Evolutionary conservation across 495 filamentous ascomycete species (phyloP).

Genomic region (Aspergillus sclerotioniger): DNA sequence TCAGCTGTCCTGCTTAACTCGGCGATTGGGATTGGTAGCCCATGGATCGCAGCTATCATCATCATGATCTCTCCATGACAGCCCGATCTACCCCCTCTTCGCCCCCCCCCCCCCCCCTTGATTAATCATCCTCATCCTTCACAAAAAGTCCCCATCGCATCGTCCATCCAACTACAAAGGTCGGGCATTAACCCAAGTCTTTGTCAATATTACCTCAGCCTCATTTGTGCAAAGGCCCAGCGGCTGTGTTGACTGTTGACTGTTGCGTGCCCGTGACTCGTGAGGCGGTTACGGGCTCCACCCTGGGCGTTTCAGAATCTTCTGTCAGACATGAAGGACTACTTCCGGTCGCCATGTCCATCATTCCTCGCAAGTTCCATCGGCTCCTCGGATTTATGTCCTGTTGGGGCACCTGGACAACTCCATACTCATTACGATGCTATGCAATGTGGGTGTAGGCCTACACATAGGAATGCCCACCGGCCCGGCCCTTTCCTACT

Average conservation of each 20-base stretch:
- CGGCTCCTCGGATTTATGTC: background rate
- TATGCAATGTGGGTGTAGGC: background rate
- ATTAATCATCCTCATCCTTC: background rate
- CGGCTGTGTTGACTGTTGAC: background rate
- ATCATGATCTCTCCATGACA: background rate
- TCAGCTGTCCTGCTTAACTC: background rate
- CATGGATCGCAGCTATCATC: background rate
- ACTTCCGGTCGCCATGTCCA: background rate
- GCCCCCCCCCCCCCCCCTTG: no score
- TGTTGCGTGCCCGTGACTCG: background rate
- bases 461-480: background rate
- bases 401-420: background rate
- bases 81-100: background rate
- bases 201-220: background rate
- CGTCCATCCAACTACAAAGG: no score
- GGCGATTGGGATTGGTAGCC: background rate
- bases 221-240: background rate
- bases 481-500: background rate
- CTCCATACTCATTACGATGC: background rate
- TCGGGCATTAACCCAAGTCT: no score
- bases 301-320: conserved; percentile 16
- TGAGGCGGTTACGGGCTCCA: conserved; percentile 13
- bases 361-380: conserved; percentile 3
- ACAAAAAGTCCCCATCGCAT: no score
- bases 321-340: conserved; percentile 4